Base-by-base conservation (phyloP, 495 filamentous ascomycete species). In the Xylaria palmicola region DNA sequence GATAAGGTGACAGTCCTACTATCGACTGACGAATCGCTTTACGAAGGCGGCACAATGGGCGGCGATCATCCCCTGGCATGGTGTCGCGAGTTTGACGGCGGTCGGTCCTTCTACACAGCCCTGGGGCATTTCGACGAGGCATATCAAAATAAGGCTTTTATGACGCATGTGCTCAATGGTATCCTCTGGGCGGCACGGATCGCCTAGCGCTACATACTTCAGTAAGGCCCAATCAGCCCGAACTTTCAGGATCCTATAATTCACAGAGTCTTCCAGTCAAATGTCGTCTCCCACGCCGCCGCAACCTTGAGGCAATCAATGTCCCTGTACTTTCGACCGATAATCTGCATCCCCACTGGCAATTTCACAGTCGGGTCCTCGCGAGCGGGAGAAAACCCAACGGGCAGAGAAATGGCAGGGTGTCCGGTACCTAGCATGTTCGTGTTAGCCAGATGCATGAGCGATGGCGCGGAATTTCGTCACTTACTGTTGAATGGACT, bases 321-420 rank as follows among this genome's bases (percentile, higher is more conserved):
- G 53, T 85, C 82, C 17, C 76, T 74, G 63, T 74, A 83, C 50
- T 77, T 75, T 6, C 76, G 74, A 15, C 83, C 83, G 32, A 84
- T 78, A 59, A 86, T 79, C 70, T 86, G 84, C 78, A 86, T 77
- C 4, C 83, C 81, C 4, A 81, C 80, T 2, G 83, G 84, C 40
- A 86, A 62, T 65, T 74, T 75, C n/a, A 84, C 63, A 3, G 65
- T 62, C 0, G 67, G 55, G 50, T 81, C 74, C 9, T 81, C 80
- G 40, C 66, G 68, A 0, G 78, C 74, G 0, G 74, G 67, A 6
- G 76, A 73, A 62, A 81, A 77, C 0, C 83, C 83, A 43, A 83
- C 72, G 0, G 85, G 85, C 20, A 87, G 70, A 3, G 78, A 79
- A 48, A 88, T 62, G 0, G 81, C 83, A 0, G 85, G 84, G 67